Conservation (phyloP, 1,139 yeast genomes). For the Geotrichum reessii region DNA sequence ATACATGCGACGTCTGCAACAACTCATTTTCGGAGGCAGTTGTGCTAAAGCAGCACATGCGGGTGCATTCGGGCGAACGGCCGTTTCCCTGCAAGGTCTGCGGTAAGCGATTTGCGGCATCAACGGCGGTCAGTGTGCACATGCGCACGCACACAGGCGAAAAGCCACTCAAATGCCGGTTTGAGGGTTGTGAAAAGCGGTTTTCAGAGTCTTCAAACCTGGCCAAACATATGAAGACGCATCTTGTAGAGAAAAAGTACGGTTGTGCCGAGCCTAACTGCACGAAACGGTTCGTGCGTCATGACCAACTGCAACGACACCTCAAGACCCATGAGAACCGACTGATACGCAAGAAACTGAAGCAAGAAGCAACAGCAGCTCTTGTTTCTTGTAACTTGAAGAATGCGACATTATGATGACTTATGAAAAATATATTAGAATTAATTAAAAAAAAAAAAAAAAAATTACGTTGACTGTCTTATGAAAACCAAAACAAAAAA, state of each 20-base stretch:
- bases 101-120: constrained; percentile 63
- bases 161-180: constrained; percentile 74
- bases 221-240: constrained; percentile 71
- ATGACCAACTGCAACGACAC: constrained; percentile 34
- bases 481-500: background rate
- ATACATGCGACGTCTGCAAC: constrained; percentile 60
- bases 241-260: constrained; percentile 25
- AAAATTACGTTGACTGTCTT: background rate
- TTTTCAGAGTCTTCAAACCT: constrained; percentile 86
- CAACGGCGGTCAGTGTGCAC: constrained; percentile 59
- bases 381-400: background rate
- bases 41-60: constrained; percentile 67
- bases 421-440: background rate
- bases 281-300: constrained; percentile 30
- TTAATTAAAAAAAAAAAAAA: background rate
- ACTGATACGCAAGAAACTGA: background rate
- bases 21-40: constrained; percentile 62
- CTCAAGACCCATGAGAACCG: constrained; percentile 22
- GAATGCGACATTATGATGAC: background rate
- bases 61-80: constrained; percentile 80
- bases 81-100: constrained; percentile 79
- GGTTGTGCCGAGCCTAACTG: constrained; percentile 29
- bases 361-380: background rate
- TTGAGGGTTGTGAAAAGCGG: constrained; percentile 74
- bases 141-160: constrained; percentile 85